phyloP scores from a whole-genome alignment of 805 yeast genomes.

The Vanderwaltozyma yarrowii region DNA sequence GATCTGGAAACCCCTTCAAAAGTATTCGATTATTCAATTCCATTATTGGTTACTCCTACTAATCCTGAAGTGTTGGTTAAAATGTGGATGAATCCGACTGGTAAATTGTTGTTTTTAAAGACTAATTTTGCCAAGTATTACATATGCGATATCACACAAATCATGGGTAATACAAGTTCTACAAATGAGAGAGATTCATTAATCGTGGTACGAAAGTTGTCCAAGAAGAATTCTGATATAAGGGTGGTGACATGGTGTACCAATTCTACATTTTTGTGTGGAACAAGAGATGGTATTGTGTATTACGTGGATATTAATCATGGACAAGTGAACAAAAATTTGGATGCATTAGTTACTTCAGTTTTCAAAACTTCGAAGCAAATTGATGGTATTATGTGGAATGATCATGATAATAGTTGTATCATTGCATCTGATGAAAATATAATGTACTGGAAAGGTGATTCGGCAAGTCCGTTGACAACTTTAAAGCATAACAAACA shows the following conservation, averaged over 20 bases:
- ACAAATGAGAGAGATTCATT: not conserved
- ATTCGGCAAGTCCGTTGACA: constrained; percentile 1
- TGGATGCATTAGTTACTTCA: constrained; percentile 1
- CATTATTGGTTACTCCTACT: constrained; percentile 14
- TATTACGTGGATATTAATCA: constrained; percentile 5
- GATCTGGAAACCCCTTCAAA: constrained; percentile 55
- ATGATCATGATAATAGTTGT: constrained; percentile 3
- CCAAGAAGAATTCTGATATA: constrained; percentile 19
- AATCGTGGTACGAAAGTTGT: constrained; percentile 9
- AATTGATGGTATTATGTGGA: constrained; percentile 22
- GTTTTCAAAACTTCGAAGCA: constrained; percentile 7
- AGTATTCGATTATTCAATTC: constrained; percentile 35
- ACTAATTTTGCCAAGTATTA: constrained; percentile 26
- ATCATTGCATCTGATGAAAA: constrained; percentile 15
- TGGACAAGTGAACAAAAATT: not conserved
- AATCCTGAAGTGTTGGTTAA: constrained; percentile 15
- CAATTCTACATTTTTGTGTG: constrained; percentile 12
- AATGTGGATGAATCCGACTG: constrained; percentile 20
- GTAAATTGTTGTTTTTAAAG: constrained; percentile 16
- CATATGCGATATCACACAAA: constrained; percentile 7
- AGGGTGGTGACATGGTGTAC: constrained; percentile 15
- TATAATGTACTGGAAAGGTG: constrained; percentile 16
- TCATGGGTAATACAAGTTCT: not conserved
- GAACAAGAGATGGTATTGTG: constrained; percentile 15
- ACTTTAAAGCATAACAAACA: constrained; percentile 15